Conservation (phyloP, 768 basidiomycete genomes). For the Agrocybe pediades region DNA sequence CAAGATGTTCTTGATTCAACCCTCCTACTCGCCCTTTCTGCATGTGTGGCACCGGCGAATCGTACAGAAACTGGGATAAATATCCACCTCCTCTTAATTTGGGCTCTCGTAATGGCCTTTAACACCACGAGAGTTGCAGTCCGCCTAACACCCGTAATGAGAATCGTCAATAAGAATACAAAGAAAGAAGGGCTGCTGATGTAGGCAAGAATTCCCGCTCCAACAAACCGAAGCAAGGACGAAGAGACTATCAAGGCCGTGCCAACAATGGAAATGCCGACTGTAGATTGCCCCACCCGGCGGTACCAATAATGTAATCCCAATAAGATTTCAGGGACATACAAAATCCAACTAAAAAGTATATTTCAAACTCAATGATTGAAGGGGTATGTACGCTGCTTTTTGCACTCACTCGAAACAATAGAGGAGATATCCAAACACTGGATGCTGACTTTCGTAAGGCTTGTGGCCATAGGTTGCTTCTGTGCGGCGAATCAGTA, state of each 20-base stretch:
- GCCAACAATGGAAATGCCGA: conserved; percentile 28
- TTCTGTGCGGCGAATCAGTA: too few species aligned
- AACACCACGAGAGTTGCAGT: conserved; percentile 21
- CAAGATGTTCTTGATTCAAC: conserved; percentile 2
- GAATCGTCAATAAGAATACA: neutral
- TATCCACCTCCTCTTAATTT: conserved; percentile 16
- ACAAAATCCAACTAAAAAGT: conserved; percentile 16
- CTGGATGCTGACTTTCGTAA: too few species aligned
- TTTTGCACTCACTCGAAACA: too few species aligned
- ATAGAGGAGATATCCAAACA: too few species aligned
- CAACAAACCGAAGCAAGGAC: too few species aligned
- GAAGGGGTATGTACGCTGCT: neutral
- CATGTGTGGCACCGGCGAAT: conserved; percentile 23
- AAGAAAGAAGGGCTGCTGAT: conserved; percentile 1
- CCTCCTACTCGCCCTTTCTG: conserved; percentile 29
- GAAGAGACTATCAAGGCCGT: conserved; percentile 19
- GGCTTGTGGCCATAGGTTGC: too few species aligned
- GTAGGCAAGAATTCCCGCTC: too few species aligned
- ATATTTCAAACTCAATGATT: too few species aligned
- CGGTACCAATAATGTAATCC: conserved; percentile 33
- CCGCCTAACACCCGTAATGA: neutral
- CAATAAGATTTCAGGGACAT: conserved; percentile 12
- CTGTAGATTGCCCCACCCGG: conserved; percentile 31
- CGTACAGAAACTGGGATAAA: conserved; percentile 11
- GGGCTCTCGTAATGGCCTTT: conserved; percentile 23